Percentiles rank a stretch among this genome's conserved stretches.
These are phyloP conservation scores for Chrysosporium queenslandicum DNA, from an alignment of 2,329 filamentous ascomycete genomes.

Conservation along the genomic window DNA sequence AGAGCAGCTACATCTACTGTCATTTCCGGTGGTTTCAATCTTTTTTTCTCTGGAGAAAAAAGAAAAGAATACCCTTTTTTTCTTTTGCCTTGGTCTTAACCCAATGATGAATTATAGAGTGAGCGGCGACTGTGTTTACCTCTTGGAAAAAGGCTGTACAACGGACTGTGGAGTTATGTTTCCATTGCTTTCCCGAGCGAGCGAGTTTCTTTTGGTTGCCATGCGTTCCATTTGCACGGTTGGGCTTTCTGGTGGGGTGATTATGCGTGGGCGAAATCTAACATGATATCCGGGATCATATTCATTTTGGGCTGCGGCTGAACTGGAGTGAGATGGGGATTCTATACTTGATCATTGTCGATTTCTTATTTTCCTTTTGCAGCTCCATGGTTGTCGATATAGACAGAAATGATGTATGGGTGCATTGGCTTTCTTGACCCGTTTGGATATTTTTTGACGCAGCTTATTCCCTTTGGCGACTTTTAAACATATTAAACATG, in stretches of 20 bases:
- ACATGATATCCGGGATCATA: conserved; percentile 17
- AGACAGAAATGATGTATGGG: conserved; percentile 15
- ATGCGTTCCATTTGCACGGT: conserved; percentile 11
- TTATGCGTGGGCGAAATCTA: conserved; percentile 12
- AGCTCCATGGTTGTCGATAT: conserved; percentile 8
- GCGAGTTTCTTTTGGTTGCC: conserved; percentile 7
- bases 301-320: conserved; percentile 13
- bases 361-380: conserved; percentile 6
- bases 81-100: conserved; percentile 6
- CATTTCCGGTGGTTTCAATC: conserved; percentile 12
- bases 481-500: conserved; percentile 6
- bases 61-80: neutral
- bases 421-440: conserved; percentile 6
- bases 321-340: conserved; percentile 11
- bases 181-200: conserved; percentile 6
- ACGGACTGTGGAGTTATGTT: conserved; percentile 13
- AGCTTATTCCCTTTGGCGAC: conserved; percentile 14
- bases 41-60: conserved; percentile 11
- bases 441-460: conserved; percentile 15
- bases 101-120: conserved; percentile 16
- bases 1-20: conserved; percentile 3
- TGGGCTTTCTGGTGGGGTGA: conserved; percentile 12
- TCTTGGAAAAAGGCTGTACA: conserved; percentile 10
- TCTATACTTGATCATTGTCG: conserved; percentile 5
- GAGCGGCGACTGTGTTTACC: conserved; percentile 15